Conservation (phyloP, 805 yeast genomes). For the Kazachstania africana region DNA sequence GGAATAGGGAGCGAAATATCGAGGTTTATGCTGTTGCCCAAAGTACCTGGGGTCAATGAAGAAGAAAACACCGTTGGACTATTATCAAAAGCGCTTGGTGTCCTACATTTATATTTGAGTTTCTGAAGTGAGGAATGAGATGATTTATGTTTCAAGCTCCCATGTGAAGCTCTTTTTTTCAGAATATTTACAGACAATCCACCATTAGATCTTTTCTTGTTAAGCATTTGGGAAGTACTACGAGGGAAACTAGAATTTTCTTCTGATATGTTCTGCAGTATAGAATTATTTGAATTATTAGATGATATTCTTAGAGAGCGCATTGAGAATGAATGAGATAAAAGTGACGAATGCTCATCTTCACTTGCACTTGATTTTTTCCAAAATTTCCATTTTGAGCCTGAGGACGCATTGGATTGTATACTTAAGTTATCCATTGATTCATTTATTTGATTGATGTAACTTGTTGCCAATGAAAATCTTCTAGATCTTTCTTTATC, state of each 20-base stretch:
- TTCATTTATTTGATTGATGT: background rate
- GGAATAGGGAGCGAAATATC: conserved; percentile 50
- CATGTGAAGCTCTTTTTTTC: conserved; percentile 14
- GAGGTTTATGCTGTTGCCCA: conserved; percentile 4
- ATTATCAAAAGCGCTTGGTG: too few relatives aligned
- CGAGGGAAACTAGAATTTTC: background rate
- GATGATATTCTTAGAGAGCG: too few relatives aligned
- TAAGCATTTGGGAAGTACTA: conserved; percentile 2
- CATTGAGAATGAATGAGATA: too few relatives aligned
- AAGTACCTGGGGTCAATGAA: too few relatives aligned
- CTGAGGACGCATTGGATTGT: conserved; percentile 5
- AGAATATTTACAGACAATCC: conserved; percentile 13
- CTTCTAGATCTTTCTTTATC: background rate
- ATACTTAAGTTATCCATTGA: conserved; percentile 4
- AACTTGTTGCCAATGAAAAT: background rate
- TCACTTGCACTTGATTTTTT: too few relatives aligned
- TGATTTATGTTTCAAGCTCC: conserved; percentile 21
- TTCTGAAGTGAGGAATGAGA: conserved; percentile 25
- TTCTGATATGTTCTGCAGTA: background rate
- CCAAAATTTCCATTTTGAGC: conserved; percentile 27
- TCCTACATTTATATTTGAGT: conserved; percentile 18
- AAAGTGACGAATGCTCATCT: too few relatives aligned
- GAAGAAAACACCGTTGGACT: too few relatives aligned
- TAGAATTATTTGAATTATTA: too few relatives aligned
- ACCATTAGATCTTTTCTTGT: conserved; percentile 14